Conservation (phyloP, 2,329 filamentous ascomycete species). For the Teratosphaeria zuluensis region DNA sequence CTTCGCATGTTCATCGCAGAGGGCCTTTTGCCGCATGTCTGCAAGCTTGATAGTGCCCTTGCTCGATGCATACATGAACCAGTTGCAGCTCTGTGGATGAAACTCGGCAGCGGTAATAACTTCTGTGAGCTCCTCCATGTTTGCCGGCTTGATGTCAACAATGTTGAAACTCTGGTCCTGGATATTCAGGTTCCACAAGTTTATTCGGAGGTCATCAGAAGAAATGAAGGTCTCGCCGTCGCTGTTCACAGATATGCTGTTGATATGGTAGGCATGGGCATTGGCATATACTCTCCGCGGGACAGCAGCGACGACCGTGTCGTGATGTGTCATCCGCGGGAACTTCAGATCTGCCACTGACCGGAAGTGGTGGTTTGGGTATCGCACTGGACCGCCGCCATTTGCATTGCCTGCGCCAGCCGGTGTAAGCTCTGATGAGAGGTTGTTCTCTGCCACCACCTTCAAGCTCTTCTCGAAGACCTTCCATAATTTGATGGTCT, state of each 20-base stretch:
- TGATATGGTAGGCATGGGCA: constrained; percentile 98
- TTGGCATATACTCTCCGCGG: constrained; percentile 95
- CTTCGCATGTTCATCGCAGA: constrained; percentile 94
- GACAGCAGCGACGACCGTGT: constrained; percentile 94
- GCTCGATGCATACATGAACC: constrained; percentile 99
- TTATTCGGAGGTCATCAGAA: constrained; percentile 94
- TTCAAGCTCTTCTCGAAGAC: constrained; percentile 99
- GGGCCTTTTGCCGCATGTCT: constrained; percentile 92
- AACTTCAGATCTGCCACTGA: constrained; percentile 78
- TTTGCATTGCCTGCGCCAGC: constrained; percentile 51
- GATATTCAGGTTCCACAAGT: constrained; percentile 98
- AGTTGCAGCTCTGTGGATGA: constrained; percentile 93
- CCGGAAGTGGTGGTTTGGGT: constrained; percentile 66
- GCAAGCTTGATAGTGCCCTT: constrained; percentile 98
- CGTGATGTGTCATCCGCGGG: constrained; percentile 91
- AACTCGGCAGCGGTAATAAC: constrained; percentile 98
- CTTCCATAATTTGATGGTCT: constrained; percentile 99
- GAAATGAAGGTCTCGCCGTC: constrained; percentile 99
- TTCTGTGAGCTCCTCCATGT: constrained; percentile 98
- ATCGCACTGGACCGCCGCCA: constrained; percentile 68
- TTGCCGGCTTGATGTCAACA: constrained; percentile 98
- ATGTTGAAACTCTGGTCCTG: constrained; percentile 99
- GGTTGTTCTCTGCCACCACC: constrained; percentile 96
- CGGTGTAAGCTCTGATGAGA: constrained; percentile 88
- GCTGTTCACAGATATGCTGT: constrained; percentile 99